These are phyloP conservation scores for Taxawa tesnikishii DNA, from an alignment of 2,329 filamentous ascomycete species.

Conservation along the genomic window DNA sequence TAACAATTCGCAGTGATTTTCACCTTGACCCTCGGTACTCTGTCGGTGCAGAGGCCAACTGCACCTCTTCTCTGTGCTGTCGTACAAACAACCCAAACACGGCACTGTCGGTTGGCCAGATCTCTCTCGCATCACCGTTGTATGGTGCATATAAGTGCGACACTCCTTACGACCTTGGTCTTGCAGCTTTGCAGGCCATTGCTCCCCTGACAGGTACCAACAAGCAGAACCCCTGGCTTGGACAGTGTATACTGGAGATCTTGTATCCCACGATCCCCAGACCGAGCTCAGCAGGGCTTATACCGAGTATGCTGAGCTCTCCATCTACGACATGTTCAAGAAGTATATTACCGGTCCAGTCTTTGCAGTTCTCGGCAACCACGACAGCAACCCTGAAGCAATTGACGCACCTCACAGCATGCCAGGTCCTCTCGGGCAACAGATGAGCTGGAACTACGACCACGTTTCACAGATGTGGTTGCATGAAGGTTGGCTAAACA, in stretches of 20 bases:
- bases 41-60: conserved; percentile 41
- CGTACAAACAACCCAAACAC: conserved; percentile 29
- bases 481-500: conserved; percentile 43
- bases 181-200: conserved; percentile 44
- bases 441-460: conserved; percentile 47
- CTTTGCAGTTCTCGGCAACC: conserved; percentile 45
- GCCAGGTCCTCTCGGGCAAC: conserved; percentile 39
- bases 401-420: conserved; percentile 41
- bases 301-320: conserved; percentile 40
- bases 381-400: conserved; percentile 42
- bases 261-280: conserved; percentile 43
- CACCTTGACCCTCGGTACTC: conserved; percentile 42
- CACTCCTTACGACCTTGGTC: conserved; percentile 44
- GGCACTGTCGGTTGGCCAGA: conserved; percentile 18
- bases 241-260: conserved; percentile 45
- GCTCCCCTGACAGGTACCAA: conserved; percentile 44
- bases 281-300: conserved; percentile 40
- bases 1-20: conserved; percentile 1
- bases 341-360: conserved; percentile 43
- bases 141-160: conserved; percentile 46
- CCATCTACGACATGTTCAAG: conserved; percentile 43
- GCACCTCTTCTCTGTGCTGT: conserved; percentile 39
- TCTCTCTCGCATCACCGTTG: conserved; percentile 36
- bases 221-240: conserved; percentile 34
- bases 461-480: conserved; percentile 44